A percentile compares a stretch with the other conserved stretches of the same genome.
phyloP scores from a whole-genome alignment of 176 grass and related monocot species.

The Secale cereale region DNA sequence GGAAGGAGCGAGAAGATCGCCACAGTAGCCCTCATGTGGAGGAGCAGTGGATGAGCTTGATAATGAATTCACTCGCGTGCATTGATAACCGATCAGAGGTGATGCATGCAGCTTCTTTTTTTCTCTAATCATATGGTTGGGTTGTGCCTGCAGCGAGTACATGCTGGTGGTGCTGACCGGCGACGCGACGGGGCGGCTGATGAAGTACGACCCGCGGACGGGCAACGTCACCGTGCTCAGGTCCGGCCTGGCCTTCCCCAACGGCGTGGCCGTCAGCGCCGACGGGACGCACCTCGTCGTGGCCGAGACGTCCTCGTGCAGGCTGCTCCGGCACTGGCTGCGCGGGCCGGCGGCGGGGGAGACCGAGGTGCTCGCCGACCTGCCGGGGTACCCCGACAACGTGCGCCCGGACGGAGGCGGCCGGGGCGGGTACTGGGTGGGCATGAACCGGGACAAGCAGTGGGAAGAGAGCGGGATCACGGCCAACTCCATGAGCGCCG shows the following conservation, averaged over 20 bases:
- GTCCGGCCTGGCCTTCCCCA: slow-evolving; percentile 58
- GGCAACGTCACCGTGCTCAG: slow-evolving; percentile 45
- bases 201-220: slow-evolving; percentile 52
- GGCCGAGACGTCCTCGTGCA: slow-evolving; percentile 47
- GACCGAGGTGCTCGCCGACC: slow-evolving; percentile 49
- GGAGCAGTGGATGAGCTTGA: background rate
- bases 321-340: slow-evolving; percentile 69
- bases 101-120: background rate
- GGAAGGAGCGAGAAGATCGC: background rate
- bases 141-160: slow-evolving; percentile 48
- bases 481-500: slow-evolving; percentile 34
- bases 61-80: background rate
- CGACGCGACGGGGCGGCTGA: slow-evolving; percentile 62
- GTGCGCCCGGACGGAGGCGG: slow-evolving; percentile 31
- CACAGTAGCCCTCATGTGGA: background rate
- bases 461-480: background rate
- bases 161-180: slow-evolving; percentile 37
- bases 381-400: slow-evolving; percentile 92
- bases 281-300: slow-evolving; percentile 63
- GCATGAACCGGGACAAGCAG: slow-evolving; percentile 54
- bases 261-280: slow-evolving; percentile 62
- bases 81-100: background rate
- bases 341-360: slow-evolving; percentile 31
- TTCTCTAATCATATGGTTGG: too few species aligned
- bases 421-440: slow-evolving; percentile 70